Evolutionary conservation across 495 filamentous ascomycete genomes (phyloP), one percentile per base, ranked within the genome.

Genomic region (Neurospora hispaniola): DNA sequence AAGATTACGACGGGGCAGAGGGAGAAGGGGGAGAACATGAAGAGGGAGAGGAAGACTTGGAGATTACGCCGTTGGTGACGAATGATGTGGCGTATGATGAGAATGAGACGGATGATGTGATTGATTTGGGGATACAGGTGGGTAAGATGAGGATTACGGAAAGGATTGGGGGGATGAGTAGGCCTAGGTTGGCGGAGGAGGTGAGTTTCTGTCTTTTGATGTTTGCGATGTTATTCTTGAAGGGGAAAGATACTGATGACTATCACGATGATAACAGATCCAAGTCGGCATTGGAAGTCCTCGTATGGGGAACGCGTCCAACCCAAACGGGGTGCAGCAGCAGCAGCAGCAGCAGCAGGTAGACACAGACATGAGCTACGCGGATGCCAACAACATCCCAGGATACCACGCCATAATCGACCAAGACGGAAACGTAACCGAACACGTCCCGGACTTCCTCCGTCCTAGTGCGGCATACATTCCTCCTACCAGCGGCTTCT

Each of bases 61-160:
- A 87, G 76, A 81, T 86, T 7, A 87, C 84, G 31, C 84, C 85
- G 14, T 76, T 91, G 68, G 87, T 88, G 20, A 82, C 87, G 11
- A 82, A 86, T 10, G 89, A 92, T 81, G 87, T 89, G 72, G 85
- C 87, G 6, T 89, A 90, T 76, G 88, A 90, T 71, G 88, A 91
- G 71, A 87, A 88, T 74, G 82, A 85, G 40, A 74, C 54, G 73
- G 88, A 90, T 73, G 90, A 92, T 70, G 78, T 92, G 18, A 83
- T 89, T 71, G 92, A 94, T 77, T 80, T 93, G 23, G 92, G 92
- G 6, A 85, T 93, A 66, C 85, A 86, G 73, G 82, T 93, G 71
- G 91, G 92, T 9, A 90, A 86, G 73, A 88, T 92, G 86, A 85
- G 90, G 70, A 89, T 94, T 43, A 92, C 88, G 1, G 91, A 93